These are phyloP conservation scores for Serendipita vermifera DNA, from an alignment of 768 basidiomycete species.

Conservation along the genomic window DNA sequence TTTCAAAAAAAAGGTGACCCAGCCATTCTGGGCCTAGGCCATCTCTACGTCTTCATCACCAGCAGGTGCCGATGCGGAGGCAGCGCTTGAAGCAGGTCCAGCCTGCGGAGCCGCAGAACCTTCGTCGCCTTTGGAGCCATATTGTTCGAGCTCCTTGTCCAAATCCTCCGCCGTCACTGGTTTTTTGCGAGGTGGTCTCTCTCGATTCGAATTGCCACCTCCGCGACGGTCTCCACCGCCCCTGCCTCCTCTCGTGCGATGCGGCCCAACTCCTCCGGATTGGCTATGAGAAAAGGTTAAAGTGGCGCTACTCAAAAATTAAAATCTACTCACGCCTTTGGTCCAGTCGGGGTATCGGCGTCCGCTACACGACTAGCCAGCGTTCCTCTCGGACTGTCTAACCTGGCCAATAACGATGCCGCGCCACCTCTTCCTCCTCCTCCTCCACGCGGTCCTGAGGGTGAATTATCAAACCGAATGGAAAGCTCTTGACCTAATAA, in stretches of 20 bases:
- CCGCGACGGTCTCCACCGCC: neutral
- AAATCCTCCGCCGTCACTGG: conserved; percentile 69
- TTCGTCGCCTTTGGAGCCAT: conserved; percentile 11
- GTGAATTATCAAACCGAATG: neutral
- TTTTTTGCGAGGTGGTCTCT: conserved; percentile 27
- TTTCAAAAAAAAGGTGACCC: no score
- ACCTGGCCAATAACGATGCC: neutral
- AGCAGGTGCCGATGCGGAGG: conserved; percentile 43
- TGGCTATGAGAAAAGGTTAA: neutral
- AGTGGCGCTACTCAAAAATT: neutral
- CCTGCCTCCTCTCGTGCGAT: neutral
- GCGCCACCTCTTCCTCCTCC: neutral
- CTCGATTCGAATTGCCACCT: neutral
- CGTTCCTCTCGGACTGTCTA: neutral
- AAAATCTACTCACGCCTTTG: neutral
- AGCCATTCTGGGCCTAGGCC: conserved; percentile 17
- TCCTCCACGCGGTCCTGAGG: no score
- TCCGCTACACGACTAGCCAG: neutral
- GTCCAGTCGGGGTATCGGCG: neutral
- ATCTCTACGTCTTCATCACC: conserved; percentile 74
- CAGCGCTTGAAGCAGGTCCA: neutral
- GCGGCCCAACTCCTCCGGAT: neutral
- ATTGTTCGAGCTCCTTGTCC: conserved; percentile 68
- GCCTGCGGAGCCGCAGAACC: neutral
- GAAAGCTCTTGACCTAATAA: conserved; percentile 1